Percentiles rank a stretch among this genome's conserved stretches.
phyloP scores from a whole-genome alignment of 2,329 filamentous ascomycete species.

The Colletotrichum karsti region DNA sequence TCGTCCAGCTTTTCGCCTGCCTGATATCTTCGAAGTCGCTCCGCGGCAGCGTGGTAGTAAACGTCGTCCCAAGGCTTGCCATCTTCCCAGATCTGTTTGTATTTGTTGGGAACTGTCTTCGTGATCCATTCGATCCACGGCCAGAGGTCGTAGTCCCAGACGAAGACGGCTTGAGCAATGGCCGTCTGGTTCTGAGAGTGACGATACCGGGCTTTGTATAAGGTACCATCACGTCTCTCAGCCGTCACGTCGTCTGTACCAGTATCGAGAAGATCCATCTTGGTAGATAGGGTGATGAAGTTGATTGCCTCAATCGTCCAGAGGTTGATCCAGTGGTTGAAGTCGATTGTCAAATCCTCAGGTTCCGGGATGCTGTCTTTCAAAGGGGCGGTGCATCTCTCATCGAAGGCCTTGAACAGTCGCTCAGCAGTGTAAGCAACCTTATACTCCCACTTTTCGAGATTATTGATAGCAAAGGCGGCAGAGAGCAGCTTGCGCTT shows the following conservation, averaged over 20 bases:
- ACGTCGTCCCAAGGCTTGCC: slow-evolving; percentile 56
- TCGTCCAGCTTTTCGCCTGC: slow-evolving; percentile 62
- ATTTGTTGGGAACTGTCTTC: slow-evolving; percentile 48
- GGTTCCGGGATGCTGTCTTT: slow-evolving; percentile 36
- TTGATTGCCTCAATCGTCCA: slow-evolving; percentile 65
- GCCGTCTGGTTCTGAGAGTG: slow-evolving; percentile 59
- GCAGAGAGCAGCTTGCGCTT: slow-evolving; percentile 59
- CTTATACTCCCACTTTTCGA: slow-evolving; percentile 63
- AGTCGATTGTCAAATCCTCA: slow-evolving; percentile 56
- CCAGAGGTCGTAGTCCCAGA: neutral
- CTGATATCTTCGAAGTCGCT: slow-evolving; percentile 45
- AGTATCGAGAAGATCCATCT: slow-evolving; percentile 57
- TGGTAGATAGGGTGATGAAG: slow-evolving; percentile 61
- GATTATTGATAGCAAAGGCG: slow-evolving; percentile 61
- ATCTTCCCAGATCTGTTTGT: slow-evolving; percentile 42
- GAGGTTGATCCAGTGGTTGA: slow-evolving; percentile 61
- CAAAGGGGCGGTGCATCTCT: slow-evolving; percentile 46
- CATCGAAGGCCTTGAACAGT: slow-evolving; percentile 53
- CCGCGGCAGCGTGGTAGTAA: slow-evolving; percentile 34
- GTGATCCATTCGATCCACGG: neutral
- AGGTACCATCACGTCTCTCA: slow-evolving; percentile 52
- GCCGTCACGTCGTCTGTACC: slow-evolving; percentile 54
- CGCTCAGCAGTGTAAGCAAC: slow-evolving; percentile 58
- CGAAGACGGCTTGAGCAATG: slow-evolving; percentile 30
- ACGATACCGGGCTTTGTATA: slow-evolving; percentile 54